Conservation (phyloP, 2,329 filamentous ascomycete species). For the Ophiostoma piceae region DNA sequence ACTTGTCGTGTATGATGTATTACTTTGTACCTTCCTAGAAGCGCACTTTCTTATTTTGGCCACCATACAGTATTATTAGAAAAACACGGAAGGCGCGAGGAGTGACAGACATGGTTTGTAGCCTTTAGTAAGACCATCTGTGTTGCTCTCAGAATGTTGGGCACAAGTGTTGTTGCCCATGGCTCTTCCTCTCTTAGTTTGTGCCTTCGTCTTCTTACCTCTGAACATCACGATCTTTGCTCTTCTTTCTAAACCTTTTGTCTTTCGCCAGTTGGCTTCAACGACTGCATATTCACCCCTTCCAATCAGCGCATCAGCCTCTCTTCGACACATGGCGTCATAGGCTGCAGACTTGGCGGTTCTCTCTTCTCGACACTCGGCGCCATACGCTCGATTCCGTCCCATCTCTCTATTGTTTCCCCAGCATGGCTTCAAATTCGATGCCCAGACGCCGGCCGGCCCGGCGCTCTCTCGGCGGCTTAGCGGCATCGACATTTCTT, state of each 20-base stretch:
- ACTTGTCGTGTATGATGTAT: neutral
- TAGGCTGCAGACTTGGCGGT: neutral
- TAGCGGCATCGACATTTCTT: slow-evolving; percentile 7
- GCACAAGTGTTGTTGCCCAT: neutral
- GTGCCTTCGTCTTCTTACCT: neutral
- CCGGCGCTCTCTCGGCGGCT: slow-evolving; percentile 12
- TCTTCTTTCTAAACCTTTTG: neutral
- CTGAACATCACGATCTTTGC: neutral
- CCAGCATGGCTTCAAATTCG: neutral
- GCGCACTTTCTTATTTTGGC: neutral
- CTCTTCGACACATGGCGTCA: neutral
- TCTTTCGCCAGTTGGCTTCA: neutral
- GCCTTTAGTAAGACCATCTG: slow-evolving; percentile 1
- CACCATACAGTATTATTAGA: neutral
- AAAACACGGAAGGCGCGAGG: neutral
- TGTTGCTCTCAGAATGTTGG: neutral
- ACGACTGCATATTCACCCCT: neutral
- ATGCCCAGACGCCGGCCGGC: slow-evolving; percentile 9
- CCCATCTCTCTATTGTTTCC: neutral
- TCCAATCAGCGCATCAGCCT: neutral
- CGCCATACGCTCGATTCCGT: neutral
- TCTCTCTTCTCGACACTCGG: neutral
- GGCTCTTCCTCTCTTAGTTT: neutral
- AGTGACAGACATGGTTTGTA: neutral
- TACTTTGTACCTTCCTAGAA: neutral